Percentiles rank a stretch among this genome's conserved stretches.
These are phyloP conservation scores for Neopestalotiopsis sp. DNA, from an alignment of 2,329 filamentous ascomycete species.

Conservation along the genomic window DNA sequence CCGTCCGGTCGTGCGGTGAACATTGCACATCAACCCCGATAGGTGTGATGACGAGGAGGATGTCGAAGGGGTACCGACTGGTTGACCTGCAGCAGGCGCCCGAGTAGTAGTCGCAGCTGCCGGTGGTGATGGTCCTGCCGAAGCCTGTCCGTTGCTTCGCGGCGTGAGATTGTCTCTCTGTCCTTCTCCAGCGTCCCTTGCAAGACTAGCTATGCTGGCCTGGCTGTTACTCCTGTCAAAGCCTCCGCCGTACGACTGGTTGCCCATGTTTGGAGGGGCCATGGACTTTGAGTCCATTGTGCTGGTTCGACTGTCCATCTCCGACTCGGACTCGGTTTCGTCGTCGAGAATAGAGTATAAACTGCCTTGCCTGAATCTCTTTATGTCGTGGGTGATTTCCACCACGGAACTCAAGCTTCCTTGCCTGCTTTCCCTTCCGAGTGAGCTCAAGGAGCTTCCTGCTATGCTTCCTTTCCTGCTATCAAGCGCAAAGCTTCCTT, in stretches of 20 bases:
- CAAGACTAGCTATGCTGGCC: conserved; percentile 49
- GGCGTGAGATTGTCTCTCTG: conserved; percentile 55
- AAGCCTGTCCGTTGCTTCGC: conserved; percentile 58
- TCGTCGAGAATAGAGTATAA: conserved; percentile 42
- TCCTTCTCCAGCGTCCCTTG: conserved; percentile 53
- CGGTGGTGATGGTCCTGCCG: conserved; percentile 63
- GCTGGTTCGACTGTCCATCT: conserved; percentile 47
- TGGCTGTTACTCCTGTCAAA: conserved; percentile 53
- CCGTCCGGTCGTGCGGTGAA: conserved; percentile 85
- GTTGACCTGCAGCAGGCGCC: conserved; percentile 41
- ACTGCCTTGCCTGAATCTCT: conserved; percentile 20
- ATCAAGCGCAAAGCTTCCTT: conserved; percentile 11
- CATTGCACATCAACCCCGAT: conserved; percentile 72
- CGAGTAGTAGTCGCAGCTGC: conserved; percentile 35
- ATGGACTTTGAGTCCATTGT: conserved; percentile 54
- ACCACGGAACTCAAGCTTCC: conserved; percentile 10
- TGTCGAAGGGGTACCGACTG: conserved; percentile 49
- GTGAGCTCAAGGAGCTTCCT: background rate
- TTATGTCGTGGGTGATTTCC: conserved; percentile 8
- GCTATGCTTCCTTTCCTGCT: conserved; percentile 1
- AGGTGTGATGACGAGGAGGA: conserved; percentile 62
- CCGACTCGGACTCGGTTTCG: conserved; percentile 33
- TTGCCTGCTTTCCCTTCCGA: background rate
- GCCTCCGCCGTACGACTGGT: conserved; percentile 43
- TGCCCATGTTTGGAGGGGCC: conserved; percentile 28